phyloP scores from a whole-genome alignment of 2,329 filamentous ascomycete genomes.

The Ascochyta fabae region DNA sequence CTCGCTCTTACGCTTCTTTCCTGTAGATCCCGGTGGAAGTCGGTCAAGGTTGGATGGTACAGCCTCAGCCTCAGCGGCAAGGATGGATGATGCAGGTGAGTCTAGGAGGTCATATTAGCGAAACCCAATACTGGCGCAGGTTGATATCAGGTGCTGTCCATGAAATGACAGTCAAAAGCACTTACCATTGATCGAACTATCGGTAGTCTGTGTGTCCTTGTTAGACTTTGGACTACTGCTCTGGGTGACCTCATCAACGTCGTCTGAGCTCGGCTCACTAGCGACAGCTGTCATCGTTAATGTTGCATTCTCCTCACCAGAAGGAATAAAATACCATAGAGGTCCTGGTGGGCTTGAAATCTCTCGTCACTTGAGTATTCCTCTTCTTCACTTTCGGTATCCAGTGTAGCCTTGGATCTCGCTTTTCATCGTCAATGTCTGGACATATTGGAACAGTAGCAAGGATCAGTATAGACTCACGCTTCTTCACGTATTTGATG shows the following conservation, averaged over 20 bases:
- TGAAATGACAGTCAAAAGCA: not conserved
- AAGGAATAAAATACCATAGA: not conserved
- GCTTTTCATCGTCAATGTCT: not conserved
- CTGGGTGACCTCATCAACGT: not conserved
- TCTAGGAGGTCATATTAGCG: not conserved
- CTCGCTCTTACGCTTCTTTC: constrained; percentile 31
- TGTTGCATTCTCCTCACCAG: not conserved
- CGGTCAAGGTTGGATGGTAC: constrained; percentile 29
- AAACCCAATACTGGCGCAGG: not conserved
- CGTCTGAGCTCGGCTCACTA: not conserved
- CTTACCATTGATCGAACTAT: not conserved
- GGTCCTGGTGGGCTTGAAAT: not conserved
- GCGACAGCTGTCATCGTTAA: not conserved
- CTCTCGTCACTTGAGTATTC: not conserved
- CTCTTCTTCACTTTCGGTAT: not conserved
- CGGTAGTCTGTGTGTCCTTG: not conserved
- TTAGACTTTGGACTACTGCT: not conserved
- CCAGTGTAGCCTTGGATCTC: not conserved
- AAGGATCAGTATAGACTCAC: not conserved
- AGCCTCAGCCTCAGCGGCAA: constrained; percentile 30
- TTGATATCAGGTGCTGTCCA: not conserved
- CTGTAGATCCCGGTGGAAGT: constrained; percentile 20
- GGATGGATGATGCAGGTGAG: constrained; percentile 5
- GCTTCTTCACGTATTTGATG: constrained; percentile 1
- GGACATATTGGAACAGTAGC: no score